A percentile compares a stretch with the other conserved stretches of the same genome.
Evolutionary conservation across 1,139 yeast species (phyloP).

Genomic region (Debaryomyces singareniensis): DNA sequence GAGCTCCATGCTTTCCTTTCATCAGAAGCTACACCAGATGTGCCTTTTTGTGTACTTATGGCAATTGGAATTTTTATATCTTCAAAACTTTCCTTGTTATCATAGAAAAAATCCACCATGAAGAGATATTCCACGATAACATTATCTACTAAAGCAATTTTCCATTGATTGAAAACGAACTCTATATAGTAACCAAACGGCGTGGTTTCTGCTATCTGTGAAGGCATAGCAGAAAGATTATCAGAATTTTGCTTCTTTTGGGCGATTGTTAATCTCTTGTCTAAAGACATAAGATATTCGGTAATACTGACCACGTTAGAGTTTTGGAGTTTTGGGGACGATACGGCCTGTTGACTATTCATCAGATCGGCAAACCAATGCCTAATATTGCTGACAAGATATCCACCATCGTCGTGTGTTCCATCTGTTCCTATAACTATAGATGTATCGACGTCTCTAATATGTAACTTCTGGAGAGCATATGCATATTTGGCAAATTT

Average conservation of each 20-base stretch:
- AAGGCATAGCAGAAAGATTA: constrained; percentile 64
- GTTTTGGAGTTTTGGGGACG: constrained; percentile 4
- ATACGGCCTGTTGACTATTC: constrained; percentile 6
- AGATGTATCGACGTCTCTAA: constrained; percentile 46
- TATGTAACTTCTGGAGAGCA: constrained; percentile 60
- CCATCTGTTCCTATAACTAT: constrained; percentile 43
- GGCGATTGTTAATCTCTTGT: constrained; percentile 50
- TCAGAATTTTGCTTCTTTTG: constrained; percentile 17
- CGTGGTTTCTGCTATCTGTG: constrained; percentile 79
- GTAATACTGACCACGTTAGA: constrained; percentile 15
- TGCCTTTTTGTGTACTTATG: constrained; percentile 2
- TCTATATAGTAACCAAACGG: constrained; percentile 66
- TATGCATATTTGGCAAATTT: constrained; percentile 75
- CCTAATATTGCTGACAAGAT: constrained; percentile 22
- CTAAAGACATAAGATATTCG: constrained; percentile 51
- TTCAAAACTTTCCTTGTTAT: constrained; percentile 36
- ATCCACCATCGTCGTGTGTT: constrained; percentile 18
- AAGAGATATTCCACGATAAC: constrained; percentile 73
- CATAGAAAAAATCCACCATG: constrained; percentile 62
- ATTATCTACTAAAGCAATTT: constrained; percentile 70
- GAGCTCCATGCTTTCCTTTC: constrained; percentile 32
- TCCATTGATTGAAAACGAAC: constrained; percentile 66
- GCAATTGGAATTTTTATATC: constrained; percentile 5
- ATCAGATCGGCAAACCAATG: constrained; percentile 14
- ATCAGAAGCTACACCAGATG: constrained; percentile 4